A percentile compares a stretch with the other conserved stretches of the same genome.
Evolutionary conservation across 768 basidiomycete species (phyloP).

Genomic region (Tricholoma sp.): DNA sequence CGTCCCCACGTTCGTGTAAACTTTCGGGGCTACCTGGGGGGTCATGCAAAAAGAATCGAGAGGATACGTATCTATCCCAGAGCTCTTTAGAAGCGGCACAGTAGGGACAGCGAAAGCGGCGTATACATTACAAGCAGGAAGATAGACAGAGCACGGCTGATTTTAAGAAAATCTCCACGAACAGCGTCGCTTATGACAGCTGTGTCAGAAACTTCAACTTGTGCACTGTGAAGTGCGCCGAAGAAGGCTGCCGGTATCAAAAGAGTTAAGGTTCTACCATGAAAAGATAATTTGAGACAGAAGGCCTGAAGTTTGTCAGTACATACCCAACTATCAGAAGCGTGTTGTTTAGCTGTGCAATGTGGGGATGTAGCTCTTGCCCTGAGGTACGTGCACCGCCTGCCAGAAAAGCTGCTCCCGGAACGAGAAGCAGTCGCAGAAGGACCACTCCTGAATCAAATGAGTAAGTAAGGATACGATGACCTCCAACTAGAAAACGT

Average conservation of each 20-base stretch:
- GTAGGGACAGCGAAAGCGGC: neutral
- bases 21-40: slow-evolving; percentile 56
- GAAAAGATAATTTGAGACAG: neutral
- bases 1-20: slow-evolving; percentile 36
- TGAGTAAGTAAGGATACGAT: neutral
- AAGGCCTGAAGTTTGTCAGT: neutral
- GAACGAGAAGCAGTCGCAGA: slow-evolving; percentile 65
- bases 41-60: slow-evolving; percentile 63
- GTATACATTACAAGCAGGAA: slow-evolving; percentile 55
- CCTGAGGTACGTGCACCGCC: slow-evolving; percentile 61
- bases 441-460: slow-evolving; percentile 51
- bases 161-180: slow-evolving; percentile 44
- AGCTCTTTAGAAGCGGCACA: neutral
- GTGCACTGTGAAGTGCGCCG: slow-evolving; percentile 40
- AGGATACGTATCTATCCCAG: slow-evolving; percentile 49
- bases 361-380: slow-evolving; percentile 61
- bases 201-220: slow-evolving; percentile 7
- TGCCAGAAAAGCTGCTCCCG: slow-evolving; percentile 60
- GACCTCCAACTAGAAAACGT: neutral
- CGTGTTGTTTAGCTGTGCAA: slow-evolving; percentile 64
- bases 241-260: slow-evolving; percentile 65
- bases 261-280: slow-evolving; percentile 51
- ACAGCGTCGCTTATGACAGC: slow-evolving; percentile 36
- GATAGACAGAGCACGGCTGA: slow-evolving; percentile 62
- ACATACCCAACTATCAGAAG: slow-evolving; percentile 60